Conservation (phyloP, 805 yeast genomes). For the Suhomyces emberorum region DNA sequence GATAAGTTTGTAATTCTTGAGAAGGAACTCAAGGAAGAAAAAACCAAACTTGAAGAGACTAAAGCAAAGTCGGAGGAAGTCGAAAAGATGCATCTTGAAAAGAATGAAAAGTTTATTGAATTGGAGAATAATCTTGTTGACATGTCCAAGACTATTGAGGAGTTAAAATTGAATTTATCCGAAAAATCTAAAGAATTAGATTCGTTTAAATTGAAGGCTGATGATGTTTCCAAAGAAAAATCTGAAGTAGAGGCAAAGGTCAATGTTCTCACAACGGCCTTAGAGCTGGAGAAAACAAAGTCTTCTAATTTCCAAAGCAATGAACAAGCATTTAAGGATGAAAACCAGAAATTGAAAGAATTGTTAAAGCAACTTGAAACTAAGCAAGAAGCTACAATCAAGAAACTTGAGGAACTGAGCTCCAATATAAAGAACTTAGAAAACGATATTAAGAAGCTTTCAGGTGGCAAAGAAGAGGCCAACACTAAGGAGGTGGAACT, state of each 20-base stretch:
- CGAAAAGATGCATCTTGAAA: background rate
- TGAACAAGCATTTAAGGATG: too few species aligned
- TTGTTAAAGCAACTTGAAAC: background rate
- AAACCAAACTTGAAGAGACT: background rate
- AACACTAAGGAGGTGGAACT: constrained; percentile 5
- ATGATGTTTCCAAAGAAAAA: too few species aligned
- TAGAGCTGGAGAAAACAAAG: background rate
- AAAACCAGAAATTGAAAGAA: background rate
- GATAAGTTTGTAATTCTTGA: too few species aligned
- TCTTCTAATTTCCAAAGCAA: too few species aligned
- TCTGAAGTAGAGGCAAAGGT: background rate
- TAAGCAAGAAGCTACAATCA: background rate
- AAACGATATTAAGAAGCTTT: background rate
- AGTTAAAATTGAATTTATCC: background rate
- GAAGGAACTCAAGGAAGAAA: background rate
- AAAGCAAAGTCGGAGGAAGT: constrained; percentile 49
- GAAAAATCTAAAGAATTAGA: background rate
- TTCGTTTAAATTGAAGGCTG: background rate
- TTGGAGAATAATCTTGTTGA: too few species aligned
- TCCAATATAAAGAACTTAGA: background rate
- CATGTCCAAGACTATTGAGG: too few species aligned
- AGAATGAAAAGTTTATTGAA: too few species aligned
- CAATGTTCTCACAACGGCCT: background rate
- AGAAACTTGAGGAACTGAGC: background rate
- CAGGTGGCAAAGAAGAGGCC: constrained; percentile 3